A percentile compares a stretch with the other conserved stretches of the same genome.
These are phyloP conservation scores for Metarhizium sp. DNA, from an alignment of 2,329 filamentous ascomycete genomes.

Conservation along the genomic window DNA sequence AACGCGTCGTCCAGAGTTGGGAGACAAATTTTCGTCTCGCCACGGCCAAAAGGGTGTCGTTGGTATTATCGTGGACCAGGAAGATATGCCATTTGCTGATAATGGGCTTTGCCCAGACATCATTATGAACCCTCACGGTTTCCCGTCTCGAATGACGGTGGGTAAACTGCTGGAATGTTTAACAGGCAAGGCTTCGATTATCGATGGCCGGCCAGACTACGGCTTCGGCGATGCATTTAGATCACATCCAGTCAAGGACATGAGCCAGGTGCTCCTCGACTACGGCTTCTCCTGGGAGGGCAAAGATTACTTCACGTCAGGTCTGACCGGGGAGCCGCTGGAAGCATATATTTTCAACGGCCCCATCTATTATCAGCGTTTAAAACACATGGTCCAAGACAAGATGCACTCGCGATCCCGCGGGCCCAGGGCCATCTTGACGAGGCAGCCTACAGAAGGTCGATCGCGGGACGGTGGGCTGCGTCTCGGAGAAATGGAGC, in stretches of 20 bases:
- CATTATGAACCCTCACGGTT: conserved; percentile 99
- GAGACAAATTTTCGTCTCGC: conserved; percentile 97
- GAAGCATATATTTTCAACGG: conserved; percentile 98
- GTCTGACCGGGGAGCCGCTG: conserved; percentile 87
- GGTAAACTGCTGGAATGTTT: conserved; percentile 95
- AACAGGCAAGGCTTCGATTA: conserved; percentile 84
- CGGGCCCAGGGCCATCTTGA: conserved; percentile 84
- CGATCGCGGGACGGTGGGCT: conserved; percentile 86
- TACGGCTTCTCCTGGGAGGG: conserved; percentile 94
- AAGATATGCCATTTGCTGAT: conserved; percentile 94
- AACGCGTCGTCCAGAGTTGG: conserved; percentile 86
- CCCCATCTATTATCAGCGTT: conserved; percentile 97
- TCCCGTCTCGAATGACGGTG: conserved; percentile 98
- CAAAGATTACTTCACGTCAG: conserved; percentile 92
- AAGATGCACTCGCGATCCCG: conserved; percentile 97
- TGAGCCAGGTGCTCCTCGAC: conserved; percentile 74
- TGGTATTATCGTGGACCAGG: conserved; percentile 91
- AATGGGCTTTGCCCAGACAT: conserved; percentile 89
- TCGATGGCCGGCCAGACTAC: conserved; percentile 79
- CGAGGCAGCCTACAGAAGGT: conserved; percentile 92
- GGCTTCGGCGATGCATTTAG: conserved; percentile 75
- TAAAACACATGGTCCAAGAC: conserved; percentile 99
- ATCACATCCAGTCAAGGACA: conserved; percentile 76
- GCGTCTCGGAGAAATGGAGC: conserved; percentile 95
- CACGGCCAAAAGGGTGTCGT: conserved; percentile 98